phyloP scores from a whole-genome alignment of 495 filamentous ascomycete species.

The Trichocladium antarcticum region DNA sequence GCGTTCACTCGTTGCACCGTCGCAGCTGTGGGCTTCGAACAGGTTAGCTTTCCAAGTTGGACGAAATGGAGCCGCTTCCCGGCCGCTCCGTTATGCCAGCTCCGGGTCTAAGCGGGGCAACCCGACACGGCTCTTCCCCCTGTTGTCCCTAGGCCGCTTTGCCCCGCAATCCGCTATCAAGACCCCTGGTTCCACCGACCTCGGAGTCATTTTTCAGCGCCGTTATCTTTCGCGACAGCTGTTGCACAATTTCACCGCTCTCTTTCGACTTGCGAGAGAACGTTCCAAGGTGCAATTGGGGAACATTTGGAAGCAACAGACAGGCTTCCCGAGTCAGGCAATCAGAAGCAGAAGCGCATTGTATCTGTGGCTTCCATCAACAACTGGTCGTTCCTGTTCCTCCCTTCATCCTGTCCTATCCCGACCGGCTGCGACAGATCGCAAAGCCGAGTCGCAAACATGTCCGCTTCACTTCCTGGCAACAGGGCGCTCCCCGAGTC shows the following conservation, averaged over 20 bases:
- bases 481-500: constrained; percentile 75
- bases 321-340: background rate
- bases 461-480: constrained; percentile 88
- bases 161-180: constrained; percentile 13
- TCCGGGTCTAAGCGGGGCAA: constrained; percentile 4
- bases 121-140: too few species aligned
- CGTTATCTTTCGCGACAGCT: constrained; percentile 1
- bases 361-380: background rate
- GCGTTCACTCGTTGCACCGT: background rate
- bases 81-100: background rate
- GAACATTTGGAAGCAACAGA: background rate
- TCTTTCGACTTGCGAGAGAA: constrained; percentile 1
- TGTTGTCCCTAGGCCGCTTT: background rate
- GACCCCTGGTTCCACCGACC: constrained; percentile 14
- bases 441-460: constrained; percentile 26
- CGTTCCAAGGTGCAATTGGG: background rate
- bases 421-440: background rate
- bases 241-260: constrained; percentile 11
- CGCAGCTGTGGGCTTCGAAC: background rate
- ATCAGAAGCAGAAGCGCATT: background rate
- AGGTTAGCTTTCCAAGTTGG: background rate
- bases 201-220: constrained; percentile 12
- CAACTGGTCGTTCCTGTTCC: background rate
- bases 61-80: too few species aligned
- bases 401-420: background rate